Conservation (phyloP, 1,284 basidiomycete genomes). For the Ganoderma lucidum region DNA sequence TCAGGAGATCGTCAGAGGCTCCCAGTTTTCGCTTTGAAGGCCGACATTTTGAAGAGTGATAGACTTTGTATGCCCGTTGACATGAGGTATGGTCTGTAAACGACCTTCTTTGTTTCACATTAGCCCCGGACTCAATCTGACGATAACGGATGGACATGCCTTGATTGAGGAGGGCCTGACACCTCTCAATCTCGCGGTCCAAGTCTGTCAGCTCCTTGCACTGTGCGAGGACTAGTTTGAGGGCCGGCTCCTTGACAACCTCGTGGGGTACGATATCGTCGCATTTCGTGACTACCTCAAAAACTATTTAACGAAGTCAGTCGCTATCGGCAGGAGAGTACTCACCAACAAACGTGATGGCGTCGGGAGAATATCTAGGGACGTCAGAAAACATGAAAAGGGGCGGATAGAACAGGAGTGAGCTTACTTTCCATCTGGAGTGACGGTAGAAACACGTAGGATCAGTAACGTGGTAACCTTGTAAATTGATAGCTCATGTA, state of each 20-base stretch:
- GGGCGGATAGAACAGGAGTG: too few species aligned
- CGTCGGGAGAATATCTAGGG: not conserved
- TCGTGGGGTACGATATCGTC: not conserved
- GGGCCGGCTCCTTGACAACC: not conserved
- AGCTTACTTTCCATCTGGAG: slow-evolving; percentile 8
- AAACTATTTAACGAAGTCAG: not conserved
- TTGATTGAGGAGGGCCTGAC: not conserved
- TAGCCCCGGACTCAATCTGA: too few species aligned
- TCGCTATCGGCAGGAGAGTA: too few species aligned
- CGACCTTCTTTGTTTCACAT: too few species aligned
- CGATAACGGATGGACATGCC: too few species aligned
- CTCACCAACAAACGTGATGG: slow-evolving; percentile 11
- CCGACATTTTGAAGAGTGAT: not conserved
- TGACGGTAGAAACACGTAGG: not conserved
- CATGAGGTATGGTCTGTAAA: too few species aligned
- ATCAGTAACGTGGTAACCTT: not conserved
- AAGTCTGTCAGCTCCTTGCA: not conserved
- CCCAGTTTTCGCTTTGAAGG: not conserved
- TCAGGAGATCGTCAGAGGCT: not conserved
- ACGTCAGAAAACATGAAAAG: not conserved
- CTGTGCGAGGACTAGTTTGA: not conserved
- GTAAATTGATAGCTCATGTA: not conserved
- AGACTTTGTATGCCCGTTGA: too few species aligned
- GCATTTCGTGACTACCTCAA: not conserved
- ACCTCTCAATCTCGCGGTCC: not conserved